Evolutionary conservation across 2,329 filamentous ascomycete species (phyloP), one percentile per base, ranked within the genome.

Genomic region (Fusarium verrucosum): DNA sequence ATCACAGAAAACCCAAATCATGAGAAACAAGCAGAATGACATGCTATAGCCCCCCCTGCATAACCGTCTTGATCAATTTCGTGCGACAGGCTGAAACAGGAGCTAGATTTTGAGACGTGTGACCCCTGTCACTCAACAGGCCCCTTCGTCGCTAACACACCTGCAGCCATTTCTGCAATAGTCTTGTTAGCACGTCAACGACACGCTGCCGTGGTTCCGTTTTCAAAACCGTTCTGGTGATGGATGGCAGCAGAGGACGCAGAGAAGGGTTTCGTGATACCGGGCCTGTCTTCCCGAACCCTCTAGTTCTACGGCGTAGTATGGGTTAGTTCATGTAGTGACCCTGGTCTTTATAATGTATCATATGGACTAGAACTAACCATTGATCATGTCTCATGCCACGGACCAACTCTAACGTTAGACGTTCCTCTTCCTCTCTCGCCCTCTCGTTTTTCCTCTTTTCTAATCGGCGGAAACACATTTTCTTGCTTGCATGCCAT

Each of bases 51-150:
- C 44, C 62, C 49, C 62, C 63, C 49, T 66, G 58, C 63, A 67
- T 64, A 40, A 46, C 58, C 20, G 28, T 64, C 42, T 36, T 63
- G 33, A 60, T 55, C 54, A 40, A 50, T 42, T 28, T 53, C 55
- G 49, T 62, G 58, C 63, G 53, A 67, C 63, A 59, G 45, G 53
- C 63, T 66, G 63, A 66, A 66, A 66, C 63, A 67, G 58, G 53
- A 66, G 52, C 42, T 45, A 30, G 41, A 35, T 40, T 58, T 45
- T 22, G 58, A 66, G 52, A 65, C 58, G 40, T 57, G 56, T n/a
- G 23, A n/a, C 52, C 62, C 63, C 35, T 63, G 52, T 47, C 35
- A 16, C 25, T 42, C 26, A 14, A 46, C 22, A 46, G 51, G n/a
- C n/a, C 44, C 36, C 33, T 19, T 37, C 42, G 23, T 35, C 41